phyloP scores from a whole-genome alignment of 495 filamentous ascomycete species.

The Lasiosphaeria hispida region DNA sequence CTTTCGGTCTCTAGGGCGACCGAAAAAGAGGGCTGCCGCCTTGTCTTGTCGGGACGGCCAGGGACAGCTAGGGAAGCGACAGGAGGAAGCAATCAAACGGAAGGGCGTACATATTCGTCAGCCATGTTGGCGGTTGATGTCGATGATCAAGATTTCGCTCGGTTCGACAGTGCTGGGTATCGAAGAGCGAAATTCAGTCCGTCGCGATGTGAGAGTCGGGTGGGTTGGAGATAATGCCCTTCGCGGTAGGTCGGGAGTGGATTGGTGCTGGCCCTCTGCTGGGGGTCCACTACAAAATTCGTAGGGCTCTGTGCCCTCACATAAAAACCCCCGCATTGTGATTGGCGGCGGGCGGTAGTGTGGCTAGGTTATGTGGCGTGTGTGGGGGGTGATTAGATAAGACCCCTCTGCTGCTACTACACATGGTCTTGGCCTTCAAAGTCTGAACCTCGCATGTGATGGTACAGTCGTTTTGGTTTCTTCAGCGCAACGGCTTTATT shows the following conservation, averaged over 20 bases:
- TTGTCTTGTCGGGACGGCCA: not conserved
- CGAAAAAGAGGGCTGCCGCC: not conserved
- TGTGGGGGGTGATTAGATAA: not conserved
- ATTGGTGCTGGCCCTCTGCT: conserved; percentile 17
- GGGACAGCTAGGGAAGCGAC: conserved; percentile 1
- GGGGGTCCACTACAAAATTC: conserved; percentile 35
- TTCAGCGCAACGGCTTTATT: too few species aligned
- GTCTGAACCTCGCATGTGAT: too few species aligned
- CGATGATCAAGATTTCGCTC: conserved; percentile 37
- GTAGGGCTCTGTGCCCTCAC: conserved; percentile 38
- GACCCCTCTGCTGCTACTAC: too few species aligned
- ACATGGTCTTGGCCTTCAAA: too few species aligned
- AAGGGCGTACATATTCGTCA: conserved; percentile 87
- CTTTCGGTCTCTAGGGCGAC: not conserved
- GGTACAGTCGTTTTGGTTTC: too few species aligned
- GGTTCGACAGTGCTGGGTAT: conserved; percentile 36
- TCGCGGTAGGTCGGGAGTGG: conserved; percentile 16
- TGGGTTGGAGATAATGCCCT: conserved; percentile 28
- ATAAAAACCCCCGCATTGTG: conserved; percentile 16
- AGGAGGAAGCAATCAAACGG: conserved; percentile 1
- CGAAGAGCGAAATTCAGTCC: conserved; percentile 37
- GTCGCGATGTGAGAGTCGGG: conserved; percentile 31
- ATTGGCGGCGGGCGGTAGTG: conserved; percentile 12
- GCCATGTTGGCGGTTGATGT: conserved; percentile 73
- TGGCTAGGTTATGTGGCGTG: conserved; percentile 16